Percentiles rank a stretch among this genome's conserved stretches.
These are phyloP conservation scores for Syzygium oleosum DNA, from an alignment of 345 rosid species.

Conservation along the genomic window DNA sequence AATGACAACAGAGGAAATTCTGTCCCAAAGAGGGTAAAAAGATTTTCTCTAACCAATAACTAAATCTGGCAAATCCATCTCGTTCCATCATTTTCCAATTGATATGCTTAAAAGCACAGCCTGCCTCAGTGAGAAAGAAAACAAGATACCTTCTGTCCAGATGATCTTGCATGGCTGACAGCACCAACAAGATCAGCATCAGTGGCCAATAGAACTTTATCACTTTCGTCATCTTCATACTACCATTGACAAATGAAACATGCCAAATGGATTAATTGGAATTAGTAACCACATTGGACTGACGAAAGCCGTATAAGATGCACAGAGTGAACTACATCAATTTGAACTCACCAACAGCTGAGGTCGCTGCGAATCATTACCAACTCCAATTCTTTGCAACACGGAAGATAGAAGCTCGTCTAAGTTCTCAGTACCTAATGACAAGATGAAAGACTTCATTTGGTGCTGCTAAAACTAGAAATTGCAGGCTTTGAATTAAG, in stretches of 20 bases:
- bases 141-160: conserved; percentile 56
- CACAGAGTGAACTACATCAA: background rate
- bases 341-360: conserved; percentile 56
- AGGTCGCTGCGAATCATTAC: conserved; percentile 32
- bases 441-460: background rate
- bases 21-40: background rate
- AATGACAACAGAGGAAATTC: background rate
- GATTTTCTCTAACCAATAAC: background rate
- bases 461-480: background rate
- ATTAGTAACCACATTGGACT: background rate
- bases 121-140: background rate
- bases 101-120: background rate
- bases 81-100: background rate
- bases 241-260: conserved; percentile 1
- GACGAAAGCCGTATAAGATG: background rate
- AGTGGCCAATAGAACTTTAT: conserved; percentile 64
- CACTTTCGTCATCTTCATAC: conserved; percentile 97
- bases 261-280: background rate
- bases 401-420: conserved; percentile 61
- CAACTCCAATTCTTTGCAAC: conserved; percentile 56
- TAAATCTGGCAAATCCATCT: background rate
- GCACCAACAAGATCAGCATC: conserved; percentile 77
- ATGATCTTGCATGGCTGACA: conserved; percentile 52
- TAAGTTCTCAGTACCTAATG: conserved; percentile 51
- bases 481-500: background rate